A percentile compares a stretch with the other conserved stretches of the same genome.
Evolutionary conservation across 306 rosid genomes (phyloP).

Genomic region (Urtica urens): DNA sequence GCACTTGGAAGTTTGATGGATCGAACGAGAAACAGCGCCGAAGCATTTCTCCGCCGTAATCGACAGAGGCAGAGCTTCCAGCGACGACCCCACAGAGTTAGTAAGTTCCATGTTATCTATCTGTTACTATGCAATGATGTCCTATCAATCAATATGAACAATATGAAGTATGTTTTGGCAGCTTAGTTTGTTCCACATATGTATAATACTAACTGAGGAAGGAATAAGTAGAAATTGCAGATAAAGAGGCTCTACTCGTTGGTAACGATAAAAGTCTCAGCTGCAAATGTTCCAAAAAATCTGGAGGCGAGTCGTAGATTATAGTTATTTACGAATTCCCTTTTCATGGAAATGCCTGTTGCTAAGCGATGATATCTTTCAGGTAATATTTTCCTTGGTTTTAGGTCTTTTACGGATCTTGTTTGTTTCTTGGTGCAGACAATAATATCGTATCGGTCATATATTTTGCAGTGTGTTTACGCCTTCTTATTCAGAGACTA

Average conservation of each 20-base stretch:
- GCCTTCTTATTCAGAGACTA: constrained; percentile 84
- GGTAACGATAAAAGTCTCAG: constrained; percentile 84
- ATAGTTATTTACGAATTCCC: constrained; percentile 77
- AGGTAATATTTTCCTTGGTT: constrained; percentile 28
- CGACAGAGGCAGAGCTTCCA: too few relatives aligned
- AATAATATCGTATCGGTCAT: too few relatives aligned
- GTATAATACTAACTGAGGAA: constrained; percentile 14
- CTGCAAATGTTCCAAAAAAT: constrained; percentile 74
- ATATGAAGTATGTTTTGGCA: too few relatives aligned
- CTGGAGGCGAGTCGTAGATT: constrained; percentile 87
- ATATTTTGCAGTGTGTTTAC: constrained; percentile 93
- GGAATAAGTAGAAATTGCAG: constrained; percentile 47
- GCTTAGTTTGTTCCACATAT: too few relatives aligned
- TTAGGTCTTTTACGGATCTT: background rate
- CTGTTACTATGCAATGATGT: too few relatives aligned
- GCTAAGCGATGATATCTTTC: constrained; percentile 77
- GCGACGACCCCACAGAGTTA: too few relatives aligned
- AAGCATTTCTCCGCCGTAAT: too few relatives aligned
- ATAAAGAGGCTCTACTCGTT: constrained; percentile 71
- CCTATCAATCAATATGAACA: too few relatives aligned
- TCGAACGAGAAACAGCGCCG: too few relatives aligned
- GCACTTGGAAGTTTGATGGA: too few relatives aligned
- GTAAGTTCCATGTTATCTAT: too few relatives aligned
- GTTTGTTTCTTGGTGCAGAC: too few relatives aligned
- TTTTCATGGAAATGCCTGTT: constrained; percentile 74